Percentiles rank a stretch among this genome's conserved stretches.
Evolutionary conservation across 768 basidiomycete species (phyloP).

Genomic region (Mycena epipterygia): DNA sequence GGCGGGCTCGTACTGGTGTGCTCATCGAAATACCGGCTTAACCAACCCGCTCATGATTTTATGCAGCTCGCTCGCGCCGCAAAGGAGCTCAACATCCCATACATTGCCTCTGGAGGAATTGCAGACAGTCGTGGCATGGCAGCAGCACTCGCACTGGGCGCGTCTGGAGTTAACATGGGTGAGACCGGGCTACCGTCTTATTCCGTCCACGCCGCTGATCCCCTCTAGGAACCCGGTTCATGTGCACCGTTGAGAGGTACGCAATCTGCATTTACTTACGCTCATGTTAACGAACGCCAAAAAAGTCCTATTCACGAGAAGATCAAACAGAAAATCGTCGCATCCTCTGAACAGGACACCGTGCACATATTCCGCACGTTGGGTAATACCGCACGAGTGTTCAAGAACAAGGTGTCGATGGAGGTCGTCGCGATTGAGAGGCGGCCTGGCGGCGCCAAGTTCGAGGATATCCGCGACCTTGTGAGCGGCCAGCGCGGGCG

Average conservation of each 20-base stretch:
- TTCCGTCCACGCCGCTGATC: not conserved
- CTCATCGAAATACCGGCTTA: not conserved
- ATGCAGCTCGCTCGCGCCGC: constrained; percentile 87
- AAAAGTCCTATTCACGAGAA: constrained; percentile 85
- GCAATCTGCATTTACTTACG: constrained; percentile 23
- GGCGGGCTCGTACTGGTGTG: constrained; percentile 86
- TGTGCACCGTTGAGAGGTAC: constrained; percentile 90
- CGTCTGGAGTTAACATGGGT: constrained; percentile 91
- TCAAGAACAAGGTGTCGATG: constrained; percentile 85
- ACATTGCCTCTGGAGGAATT: constrained; percentile 92
- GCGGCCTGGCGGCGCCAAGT: constrained; percentile 87
- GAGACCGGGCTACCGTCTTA: constrained; percentile 40
- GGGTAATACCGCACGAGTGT: constrained; percentile 87
- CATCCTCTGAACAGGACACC: constrained; percentile 86
- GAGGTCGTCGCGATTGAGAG: constrained; percentile 90
- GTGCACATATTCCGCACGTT: constrained; percentile 93
- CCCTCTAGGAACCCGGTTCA: constrained; percentile 81
- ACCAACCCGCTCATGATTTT: not conserved
- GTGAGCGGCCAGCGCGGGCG: constrained; percentile 80
- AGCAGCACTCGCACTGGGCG: not conserved
- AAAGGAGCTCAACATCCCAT: constrained; percentile 86
- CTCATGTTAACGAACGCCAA: not conserved
- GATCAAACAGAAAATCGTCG: constrained; percentile 92
- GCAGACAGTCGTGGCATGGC: constrained; percentile 74
- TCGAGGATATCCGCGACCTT: constrained; percentile 85